Evolutionary conservation across 306 rosid species (phyloP).

Genomic region (Carpinus fangiana): DNA sequence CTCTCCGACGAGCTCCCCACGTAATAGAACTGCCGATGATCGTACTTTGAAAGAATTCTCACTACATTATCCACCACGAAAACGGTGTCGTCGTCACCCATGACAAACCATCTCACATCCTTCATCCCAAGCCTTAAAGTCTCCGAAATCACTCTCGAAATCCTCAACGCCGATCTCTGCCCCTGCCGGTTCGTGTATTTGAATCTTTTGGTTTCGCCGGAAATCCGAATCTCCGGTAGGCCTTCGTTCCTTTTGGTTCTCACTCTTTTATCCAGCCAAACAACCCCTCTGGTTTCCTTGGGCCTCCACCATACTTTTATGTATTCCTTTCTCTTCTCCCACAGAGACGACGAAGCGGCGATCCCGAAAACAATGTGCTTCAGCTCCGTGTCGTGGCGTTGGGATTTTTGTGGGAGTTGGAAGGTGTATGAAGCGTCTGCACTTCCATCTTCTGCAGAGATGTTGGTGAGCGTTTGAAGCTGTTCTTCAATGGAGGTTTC

Average conservation of each 20-base stretch:
- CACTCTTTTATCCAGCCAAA: constrained; percentile 71
- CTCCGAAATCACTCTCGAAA: constrained; percentile 80
- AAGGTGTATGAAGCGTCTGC: neutral
- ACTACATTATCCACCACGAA: constrained; percentile 76
- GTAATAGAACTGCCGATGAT: constrained; percentile 74
- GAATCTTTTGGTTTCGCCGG: constrained; percentile 53
- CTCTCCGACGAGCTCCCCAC: constrained; percentile 89
- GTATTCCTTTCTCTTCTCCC: constrained; percentile 73
- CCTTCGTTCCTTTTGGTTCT: constrained; percentile 33
- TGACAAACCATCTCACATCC: constrained; percentile 90
- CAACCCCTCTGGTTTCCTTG: constrained; percentile 70
- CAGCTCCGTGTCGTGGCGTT: constrained; percentile 43
- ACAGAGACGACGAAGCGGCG: constrained; percentile 74
- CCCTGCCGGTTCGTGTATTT: constrained; percentile 71
- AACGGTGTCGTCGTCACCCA: constrained; percentile 94
- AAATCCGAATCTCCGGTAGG: constrained; percentile 72
- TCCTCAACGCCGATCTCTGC: constrained; percentile 77
- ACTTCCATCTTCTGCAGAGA: constrained; percentile 15
- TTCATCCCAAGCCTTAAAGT: constrained; percentile 77
- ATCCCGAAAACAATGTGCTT: constrained; percentile 83
- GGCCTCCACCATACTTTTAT: constrained; percentile 93
- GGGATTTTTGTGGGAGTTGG: constrained; percentile 22
- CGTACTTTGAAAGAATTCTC: constrained; percentile 64
- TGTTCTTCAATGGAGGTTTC: constrained; percentile 27
- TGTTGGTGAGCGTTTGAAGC: constrained; percentile 34